These are phyloP conservation scores for Erythrophleum fordii DNA, from an alignment of 306 rosid species.

Conservation along the genomic window DNA sequence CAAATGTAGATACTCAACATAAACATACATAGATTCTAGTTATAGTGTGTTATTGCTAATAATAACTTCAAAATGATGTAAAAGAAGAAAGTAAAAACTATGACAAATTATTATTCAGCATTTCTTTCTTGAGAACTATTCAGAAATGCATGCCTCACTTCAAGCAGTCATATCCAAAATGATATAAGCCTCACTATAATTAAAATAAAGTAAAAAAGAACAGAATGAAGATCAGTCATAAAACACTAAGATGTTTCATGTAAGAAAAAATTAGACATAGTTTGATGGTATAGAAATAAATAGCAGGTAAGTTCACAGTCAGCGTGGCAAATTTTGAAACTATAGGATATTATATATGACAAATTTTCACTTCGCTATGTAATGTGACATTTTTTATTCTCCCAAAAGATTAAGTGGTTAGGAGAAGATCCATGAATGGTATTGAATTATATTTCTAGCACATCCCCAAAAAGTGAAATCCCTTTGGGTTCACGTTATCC, in stretches of 20 bases:
- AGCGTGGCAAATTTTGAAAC: background rate
- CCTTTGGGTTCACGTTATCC: background rate
- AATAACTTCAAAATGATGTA: slow-evolving; percentile 22
- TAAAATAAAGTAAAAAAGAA: background rate
- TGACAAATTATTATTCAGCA: slow-evolving; percentile 8
- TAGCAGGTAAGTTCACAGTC: background rate
- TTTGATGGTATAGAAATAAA: background rate
- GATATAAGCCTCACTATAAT: background rate
- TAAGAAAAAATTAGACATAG: background rate
- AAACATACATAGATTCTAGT: slow-evolving; percentile 1
- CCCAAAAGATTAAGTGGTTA: background rate
- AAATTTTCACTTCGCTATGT: background rate
- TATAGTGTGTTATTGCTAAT: background rate
- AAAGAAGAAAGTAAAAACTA: slow-evolving; percentile 14
- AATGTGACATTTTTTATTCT: background rate
- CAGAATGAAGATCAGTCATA: background rate
- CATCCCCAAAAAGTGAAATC: background rate
- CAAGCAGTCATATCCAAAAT: background rate
- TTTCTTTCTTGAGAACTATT: background rate
- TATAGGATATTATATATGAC: background rate
- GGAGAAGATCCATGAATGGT: background rate
- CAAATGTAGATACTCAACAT: slow-evolving; percentile 30
- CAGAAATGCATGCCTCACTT: slow-evolving; percentile 18
- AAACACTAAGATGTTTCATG: background rate
- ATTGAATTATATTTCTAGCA: background rate